Conservation (phyloP, 495 filamentous ascomycete species). For the Podospora didyma region DNA sequence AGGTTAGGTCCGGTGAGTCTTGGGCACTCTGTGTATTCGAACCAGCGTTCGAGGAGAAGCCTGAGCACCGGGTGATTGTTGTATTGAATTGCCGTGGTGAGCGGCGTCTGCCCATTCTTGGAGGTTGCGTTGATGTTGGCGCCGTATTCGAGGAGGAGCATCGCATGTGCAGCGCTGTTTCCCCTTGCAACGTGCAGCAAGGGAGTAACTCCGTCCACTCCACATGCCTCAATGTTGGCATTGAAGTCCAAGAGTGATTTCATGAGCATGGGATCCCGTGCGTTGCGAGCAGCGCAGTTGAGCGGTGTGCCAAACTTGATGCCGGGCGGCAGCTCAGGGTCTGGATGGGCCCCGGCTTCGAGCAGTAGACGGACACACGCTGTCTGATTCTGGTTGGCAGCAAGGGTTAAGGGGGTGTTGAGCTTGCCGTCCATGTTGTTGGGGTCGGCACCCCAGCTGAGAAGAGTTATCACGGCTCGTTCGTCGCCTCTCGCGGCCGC, state of each 20-base stretch:
- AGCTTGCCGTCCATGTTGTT: conserved; percentile 8
- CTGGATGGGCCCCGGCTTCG: conserved; percentile 9
- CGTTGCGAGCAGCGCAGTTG: conserved; percentile 14
- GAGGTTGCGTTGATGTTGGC: conserved; percentile 14
- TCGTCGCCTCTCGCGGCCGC: conserved; percentile 7
- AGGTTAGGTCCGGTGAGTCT: conserved; percentile 1
- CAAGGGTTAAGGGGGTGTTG: background rate
- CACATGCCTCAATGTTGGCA: conserved; percentile 6
- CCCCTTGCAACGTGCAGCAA: conserved; percentile 7
- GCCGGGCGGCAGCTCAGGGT: conserved; percentile 4
- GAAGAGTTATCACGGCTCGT: conserved; percentile 2
- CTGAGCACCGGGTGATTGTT: conserved; percentile 11
- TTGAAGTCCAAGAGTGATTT: conserved; percentile 10
- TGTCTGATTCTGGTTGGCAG: conserved; percentile 8
- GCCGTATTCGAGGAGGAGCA: conserved; percentile 13
- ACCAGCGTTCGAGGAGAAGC: conserved; percentile 6
- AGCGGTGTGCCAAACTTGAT: conserved; percentile 9
- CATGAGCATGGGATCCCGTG: conserved; percentile 4
- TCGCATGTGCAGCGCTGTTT: conserved; percentile 6
- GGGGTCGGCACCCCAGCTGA: conserved; percentile 13
- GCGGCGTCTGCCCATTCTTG: conserved; percentile 8
- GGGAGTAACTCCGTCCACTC: conserved; percentile 6
- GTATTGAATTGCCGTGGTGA: conserved; percentile 12
- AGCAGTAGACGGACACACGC: conserved; percentile 10
- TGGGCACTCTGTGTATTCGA: conserved; percentile 2